Conservation (phyloP, 1,139 yeast genomes). For the Pichia kudriavzevii region DNA sequence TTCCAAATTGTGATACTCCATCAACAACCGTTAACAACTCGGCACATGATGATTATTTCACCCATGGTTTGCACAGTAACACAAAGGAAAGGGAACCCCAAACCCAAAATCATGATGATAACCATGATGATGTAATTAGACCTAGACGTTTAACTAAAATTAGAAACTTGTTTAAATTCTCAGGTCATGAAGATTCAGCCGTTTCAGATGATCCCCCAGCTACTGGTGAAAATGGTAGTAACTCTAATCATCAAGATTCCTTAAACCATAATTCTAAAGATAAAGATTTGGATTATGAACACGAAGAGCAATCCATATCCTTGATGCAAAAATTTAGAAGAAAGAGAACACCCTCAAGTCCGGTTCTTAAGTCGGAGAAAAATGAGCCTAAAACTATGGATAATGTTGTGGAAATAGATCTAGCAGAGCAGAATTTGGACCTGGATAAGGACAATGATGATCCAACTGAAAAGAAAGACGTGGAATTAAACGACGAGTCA, state of each 20-base stretch:
- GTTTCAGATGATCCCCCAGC: no score
- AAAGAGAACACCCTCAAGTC: conserved; percentile 27
- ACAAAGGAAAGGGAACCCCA: conserved; percentile 6
- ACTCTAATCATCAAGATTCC: no score
- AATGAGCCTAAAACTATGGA: conserved; percentile 2
- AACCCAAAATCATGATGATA: conserved; percentile 7
- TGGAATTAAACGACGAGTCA: conserved; percentile 11
- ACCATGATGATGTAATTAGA: conserved; percentile 15
- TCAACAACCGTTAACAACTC: conserved; percentile 3
- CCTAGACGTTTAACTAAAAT: conserved; percentile 22
- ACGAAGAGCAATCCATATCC: conserved; percentile 18
- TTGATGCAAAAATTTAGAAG: conserved; percentile 26
- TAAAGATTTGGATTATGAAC: no score
- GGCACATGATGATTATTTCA: conserved; percentile 3
- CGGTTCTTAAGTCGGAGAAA: conserved; percentile 12
- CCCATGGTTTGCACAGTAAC: conserved; percentile 1
- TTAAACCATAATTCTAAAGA: no score
- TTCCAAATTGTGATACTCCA: conserved; percentile 9
- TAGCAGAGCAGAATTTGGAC: conserved; percentile 10
- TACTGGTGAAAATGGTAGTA: no score
- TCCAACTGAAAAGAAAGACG: not conserved
- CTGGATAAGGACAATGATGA: conserved; percentile 1
- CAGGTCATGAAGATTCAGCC: conserved; percentile 13
- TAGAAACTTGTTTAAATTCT: conserved; percentile 26
- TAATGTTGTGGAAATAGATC: conserved; percentile 18